Conservation (phyloP, 306 rosid genomes). For the Lablab purpureus region DNA sequence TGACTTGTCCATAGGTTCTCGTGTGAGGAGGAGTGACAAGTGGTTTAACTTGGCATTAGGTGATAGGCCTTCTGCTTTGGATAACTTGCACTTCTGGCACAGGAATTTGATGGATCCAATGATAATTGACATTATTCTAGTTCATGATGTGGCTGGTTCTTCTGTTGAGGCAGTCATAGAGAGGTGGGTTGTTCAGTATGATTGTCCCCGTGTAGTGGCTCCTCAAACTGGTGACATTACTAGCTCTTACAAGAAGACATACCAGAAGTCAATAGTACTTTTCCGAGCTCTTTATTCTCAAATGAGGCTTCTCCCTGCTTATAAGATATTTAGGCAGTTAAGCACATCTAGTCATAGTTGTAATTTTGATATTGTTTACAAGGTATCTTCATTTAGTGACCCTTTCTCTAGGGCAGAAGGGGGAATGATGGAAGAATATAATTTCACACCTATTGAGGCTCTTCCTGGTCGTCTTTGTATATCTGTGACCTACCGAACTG, state of each 20-base stretch:
- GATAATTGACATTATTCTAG: conserved; percentile 80
- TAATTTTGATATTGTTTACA: conserved; percentile 74
- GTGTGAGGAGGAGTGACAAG: conserved; percentile 73
- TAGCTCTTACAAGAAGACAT: conserved; percentile 70
- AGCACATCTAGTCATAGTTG: conserved; percentile 58
- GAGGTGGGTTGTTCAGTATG: conserved; percentile 91
- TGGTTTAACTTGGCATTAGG: conserved; percentile 88
- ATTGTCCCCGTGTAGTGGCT: conserved; percentile 63
- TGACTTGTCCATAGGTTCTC: conserved; percentile 57
- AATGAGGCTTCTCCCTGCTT: conserved; percentile 87
- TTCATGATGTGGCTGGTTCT: conserved; percentile 62
- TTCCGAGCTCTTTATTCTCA: conserved; percentile 74
- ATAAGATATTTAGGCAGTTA: conserved; percentile 71
- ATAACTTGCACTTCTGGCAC: conserved; percentile 79
- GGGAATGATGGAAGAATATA: conserved; percentile 63
- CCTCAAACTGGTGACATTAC: conserved; percentile 63
- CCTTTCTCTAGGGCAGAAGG: conserved; percentile 79
- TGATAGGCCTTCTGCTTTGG: conserved; percentile 76
- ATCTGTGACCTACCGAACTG: conserved; percentile 69
- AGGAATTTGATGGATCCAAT: conserved; percentile 84
- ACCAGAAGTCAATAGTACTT: conserved; percentile 78
- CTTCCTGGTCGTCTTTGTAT: conserved; percentile 73
- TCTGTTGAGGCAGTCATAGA: conserved; percentile 82
- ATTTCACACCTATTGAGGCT: conserved; percentile 77
- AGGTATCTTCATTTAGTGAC: conserved; percentile 81